Evolutionary conservation across 2,329 filamentous ascomycete species (phyloP).

Genomic region (Tolypocladium amazonense): DNA sequence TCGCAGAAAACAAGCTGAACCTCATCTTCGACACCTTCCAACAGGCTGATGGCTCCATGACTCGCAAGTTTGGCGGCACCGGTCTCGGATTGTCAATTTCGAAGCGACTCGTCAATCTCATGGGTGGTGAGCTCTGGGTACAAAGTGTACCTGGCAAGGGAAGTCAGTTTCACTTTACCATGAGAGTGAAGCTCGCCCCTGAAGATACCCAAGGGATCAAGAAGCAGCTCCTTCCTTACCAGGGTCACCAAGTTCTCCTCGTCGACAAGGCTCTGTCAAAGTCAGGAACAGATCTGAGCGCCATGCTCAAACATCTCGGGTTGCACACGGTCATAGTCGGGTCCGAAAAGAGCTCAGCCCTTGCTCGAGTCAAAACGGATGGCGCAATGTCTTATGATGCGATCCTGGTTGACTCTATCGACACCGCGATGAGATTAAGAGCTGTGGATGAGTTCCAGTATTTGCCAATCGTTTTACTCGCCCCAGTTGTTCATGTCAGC

Average conservation of each 20-base stretch:
- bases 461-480: constrained; percentile 86
- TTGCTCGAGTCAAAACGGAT: constrained; percentile 39
- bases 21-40: constrained; percentile 99
- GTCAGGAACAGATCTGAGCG: constrained; percentile 61
- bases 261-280: constrained; percentile 83
- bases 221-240: constrained; percentile 81
- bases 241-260: constrained; percentile 84
- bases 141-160: constrained; percentile 84
- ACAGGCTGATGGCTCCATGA: constrained; percentile 94
- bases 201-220: constrained; percentile 69
- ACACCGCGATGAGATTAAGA: constrained; percentile 72
- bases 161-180: constrained; percentile 94
- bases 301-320: constrained; percentile 68
- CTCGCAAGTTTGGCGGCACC: constrained; percentile 89
- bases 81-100: constrained; percentile 92
- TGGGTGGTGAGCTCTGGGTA: constrained; percentile 96
- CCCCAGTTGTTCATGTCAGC: constrained; percentile 80
- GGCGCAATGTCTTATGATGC: constrained; percentile 74
- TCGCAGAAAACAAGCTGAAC: constrained; percentile 87
- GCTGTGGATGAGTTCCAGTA: constrained; percentile 95
- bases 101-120: constrained; percentile 85
- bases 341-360: constrained; percentile 54
- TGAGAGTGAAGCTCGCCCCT: constrained; percentile 74
- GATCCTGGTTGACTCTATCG: constrained; percentile 89
- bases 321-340: constrained; percentile 75